phyloP scores from a whole-genome alignment of 768 basidiomycete genomes.

The Psilocybe cubensis region DNA sequence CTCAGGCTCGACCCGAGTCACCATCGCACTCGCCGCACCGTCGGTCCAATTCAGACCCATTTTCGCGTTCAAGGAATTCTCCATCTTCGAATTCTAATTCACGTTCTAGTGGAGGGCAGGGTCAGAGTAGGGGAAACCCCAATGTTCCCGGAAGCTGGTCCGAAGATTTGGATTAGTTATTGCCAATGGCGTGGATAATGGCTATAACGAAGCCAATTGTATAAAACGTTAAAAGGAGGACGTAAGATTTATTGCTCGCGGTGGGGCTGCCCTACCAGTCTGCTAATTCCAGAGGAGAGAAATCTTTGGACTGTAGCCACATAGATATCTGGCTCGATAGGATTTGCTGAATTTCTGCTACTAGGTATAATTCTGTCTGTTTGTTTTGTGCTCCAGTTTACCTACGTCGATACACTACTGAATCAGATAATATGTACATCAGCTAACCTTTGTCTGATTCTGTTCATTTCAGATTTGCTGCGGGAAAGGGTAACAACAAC shows the following conservation, averaged over 20 bases:
- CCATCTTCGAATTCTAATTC: constrained; percentile 15
- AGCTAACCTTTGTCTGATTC: not conserved
- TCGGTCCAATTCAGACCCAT: constrained; percentile 38
- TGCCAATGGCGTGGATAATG: too few species aligned
- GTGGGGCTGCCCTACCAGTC: not conserved
- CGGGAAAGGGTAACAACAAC: not conserved
- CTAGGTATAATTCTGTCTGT: not conserved
- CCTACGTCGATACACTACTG: not conserved
- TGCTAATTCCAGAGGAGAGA: not conserved
- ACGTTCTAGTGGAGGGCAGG: constrained; percentile 11
- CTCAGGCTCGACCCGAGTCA: constrained; percentile 1
- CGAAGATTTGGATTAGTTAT: constrained; percentile 43
- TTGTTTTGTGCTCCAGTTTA: not conserved
- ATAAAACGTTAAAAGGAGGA: not conserved
- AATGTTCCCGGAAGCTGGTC: constrained; percentile 48
- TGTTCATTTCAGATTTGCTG: not conserved
- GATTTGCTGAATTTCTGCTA: not conserved
- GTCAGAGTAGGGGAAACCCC: constrained; percentile 18
- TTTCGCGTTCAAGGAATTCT: constrained; percentile 20
- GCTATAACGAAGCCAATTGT: not conserved
- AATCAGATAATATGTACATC: not conserved
- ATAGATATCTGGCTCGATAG: not conserved
- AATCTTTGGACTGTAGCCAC: not conserved
- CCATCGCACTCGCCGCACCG: constrained; percentile 26
- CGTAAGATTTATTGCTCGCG: not conserved